Conservation (phyloP, 768 basidiomycete species). For the Terana coerulea region DNA sequence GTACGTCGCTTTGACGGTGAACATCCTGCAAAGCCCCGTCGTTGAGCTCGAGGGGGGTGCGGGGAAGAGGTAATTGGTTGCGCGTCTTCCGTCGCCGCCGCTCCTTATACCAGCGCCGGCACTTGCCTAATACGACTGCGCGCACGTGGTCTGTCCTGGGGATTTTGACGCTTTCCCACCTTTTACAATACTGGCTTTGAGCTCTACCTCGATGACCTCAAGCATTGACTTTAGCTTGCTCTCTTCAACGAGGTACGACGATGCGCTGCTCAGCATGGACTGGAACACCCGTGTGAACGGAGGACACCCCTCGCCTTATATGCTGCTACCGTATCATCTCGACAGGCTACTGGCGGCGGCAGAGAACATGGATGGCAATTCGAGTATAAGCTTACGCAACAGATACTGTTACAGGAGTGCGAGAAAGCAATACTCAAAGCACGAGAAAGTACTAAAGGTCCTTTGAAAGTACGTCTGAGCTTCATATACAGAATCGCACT, state of each 20-base stretch:
- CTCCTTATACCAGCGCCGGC: slow-evolving; percentile 8
- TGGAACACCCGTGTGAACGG: slow-evolving; percentile 56
- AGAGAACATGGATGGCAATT: slow-evolving; percentile 45
- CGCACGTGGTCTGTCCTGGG: slow-evolving; percentile 14
- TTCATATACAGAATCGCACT: slow-evolving; percentile 5
- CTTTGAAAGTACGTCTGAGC: slow-evolving; percentile 19
- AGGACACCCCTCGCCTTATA: slow-evolving; percentile 51
- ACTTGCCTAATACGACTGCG: slow-evolving; percentile 8
- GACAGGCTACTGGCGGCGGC: slow-evolving; percentile 56
- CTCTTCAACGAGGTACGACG: slow-evolving; percentile 60
- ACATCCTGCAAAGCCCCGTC: slow-evolving; percentile 45
- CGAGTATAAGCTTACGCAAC: too few species aligned
- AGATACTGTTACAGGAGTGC: slow-evolving; percentile 33
- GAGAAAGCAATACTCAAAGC: slow-evolving; percentile 34
- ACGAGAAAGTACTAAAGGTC: neutral
- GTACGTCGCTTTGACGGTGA: slow-evolving; percentile 80
- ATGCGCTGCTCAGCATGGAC: slow-evolving; percentile 33
- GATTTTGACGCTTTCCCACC: neutral
- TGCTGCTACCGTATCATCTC: slow-evolving; percentile 59
- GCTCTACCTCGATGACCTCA: too few species aligned
- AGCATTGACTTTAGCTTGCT: too few species aligned
- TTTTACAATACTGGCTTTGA: neutral
- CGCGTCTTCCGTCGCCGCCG: slow-evolving; percentile 11
- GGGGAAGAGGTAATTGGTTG: slow-evolving; percentile 12
- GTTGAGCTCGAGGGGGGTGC: slow-evolving; percentile 18